A percentile compares a stretch with the other conserved stretches of the same genome.
These are phyloP conservation scores for Tylopilus intermedius DNA, from an alignment of 768 basidiomycete species.

Conservation along the genomic window DNA sequence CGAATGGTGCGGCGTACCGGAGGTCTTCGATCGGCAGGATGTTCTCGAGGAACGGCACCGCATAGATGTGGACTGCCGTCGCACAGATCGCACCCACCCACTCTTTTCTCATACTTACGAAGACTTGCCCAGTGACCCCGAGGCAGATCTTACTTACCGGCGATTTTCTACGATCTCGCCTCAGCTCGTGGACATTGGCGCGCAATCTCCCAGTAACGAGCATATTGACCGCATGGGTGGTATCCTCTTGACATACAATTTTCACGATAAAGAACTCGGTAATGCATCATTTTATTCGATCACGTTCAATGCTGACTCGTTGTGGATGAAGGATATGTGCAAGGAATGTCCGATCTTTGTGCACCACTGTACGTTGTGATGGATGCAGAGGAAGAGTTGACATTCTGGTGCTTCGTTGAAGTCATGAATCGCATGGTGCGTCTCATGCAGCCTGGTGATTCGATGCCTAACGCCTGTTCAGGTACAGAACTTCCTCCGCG, in stretches of 20 bases:
- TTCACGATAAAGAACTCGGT: constrained; percentile 86
- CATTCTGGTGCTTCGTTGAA: constrained; percentile 95
- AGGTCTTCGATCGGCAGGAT: constrained; percentile 75
- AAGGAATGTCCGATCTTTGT: constrained; percentile 97
- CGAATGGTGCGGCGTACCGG: constrained; percentile 80
- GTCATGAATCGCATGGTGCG: constrained; percentile 94
- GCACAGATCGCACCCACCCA: constrained; percentile 92
- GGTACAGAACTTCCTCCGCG: constrained; percentile 93
- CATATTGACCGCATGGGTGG: constrained; percentile 86
- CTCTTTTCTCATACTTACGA: constrained; percentile 60
- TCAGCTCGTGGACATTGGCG: constrained; percentile 65
- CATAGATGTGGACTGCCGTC: constrained; percentile 93
- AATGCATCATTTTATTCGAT: neutral
- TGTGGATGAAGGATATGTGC: constrained; percentile 75
- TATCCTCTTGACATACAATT: constrained; percentile 87
- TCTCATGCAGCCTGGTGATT: constrained; percentile 9
- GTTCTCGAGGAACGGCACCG: constrained; percentile 88
- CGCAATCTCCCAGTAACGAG: constrained; percentile 84
- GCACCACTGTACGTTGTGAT: constrained; percentile 91
- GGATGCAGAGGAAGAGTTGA: constrained; percentile 82
- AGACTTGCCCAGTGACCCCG: constrained; percentile 39
- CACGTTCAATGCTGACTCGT: constrained; percentile 11
- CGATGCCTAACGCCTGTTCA: constrained; percentile 29
- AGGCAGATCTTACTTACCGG: constrained; percentile 47
- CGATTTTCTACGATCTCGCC: constrained; percentile 74